These are phyloP conservation scores for Aspergillus aculeatus DNA, from an alignment of 2,329 filamentous ascomycete genomes.

Conservation along the genomic window DNA sequence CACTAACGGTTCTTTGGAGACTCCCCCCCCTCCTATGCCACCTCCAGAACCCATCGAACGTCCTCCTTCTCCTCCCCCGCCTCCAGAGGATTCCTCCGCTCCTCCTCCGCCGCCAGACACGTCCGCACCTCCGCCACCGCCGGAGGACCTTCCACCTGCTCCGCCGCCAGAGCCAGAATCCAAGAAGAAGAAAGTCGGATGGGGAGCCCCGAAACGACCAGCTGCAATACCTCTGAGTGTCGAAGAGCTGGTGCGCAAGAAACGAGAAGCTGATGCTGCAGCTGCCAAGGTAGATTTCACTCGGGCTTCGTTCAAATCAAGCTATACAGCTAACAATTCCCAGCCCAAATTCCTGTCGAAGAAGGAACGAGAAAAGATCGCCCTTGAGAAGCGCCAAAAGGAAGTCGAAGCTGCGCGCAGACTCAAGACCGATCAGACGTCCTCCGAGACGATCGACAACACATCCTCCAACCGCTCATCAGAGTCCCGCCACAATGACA, in stretches of 20 bases:
- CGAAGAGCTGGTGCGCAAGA: conserved; percentile 80
- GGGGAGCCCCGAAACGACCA: conserved; percentile 44
- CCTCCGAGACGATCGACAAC: conserved; percentile 24
- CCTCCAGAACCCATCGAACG: conserved; percentile 39
- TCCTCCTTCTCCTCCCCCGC: conserved; percentile 42
- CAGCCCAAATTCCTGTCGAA: conserved; percentile 82
- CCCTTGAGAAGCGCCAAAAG: conserved; percentile 72
- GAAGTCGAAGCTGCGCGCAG: conserved; percentile 65
- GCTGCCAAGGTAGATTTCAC: conserved; percentile 64
- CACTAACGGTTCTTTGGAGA: conserved; percentile 27
- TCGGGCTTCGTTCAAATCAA: neutral
- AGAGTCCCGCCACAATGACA: conserved; percentile 25
- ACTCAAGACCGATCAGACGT: conserved; percentile 42
- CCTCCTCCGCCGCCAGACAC: conserved; percentile 45
- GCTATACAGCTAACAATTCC: conserved; percentile 4
- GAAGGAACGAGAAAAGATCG: conserved; percentile 75
- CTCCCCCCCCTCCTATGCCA: conserved; percentile 28
- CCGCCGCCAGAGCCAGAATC: conserved; percentile 47
- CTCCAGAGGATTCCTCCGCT: conserved; percentile 36
- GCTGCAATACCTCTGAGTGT: conserved; percentile 65
- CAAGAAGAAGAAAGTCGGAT: conserved; percentile 57
- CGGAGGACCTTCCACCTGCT: conserved; percentile 33
- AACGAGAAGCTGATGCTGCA: conserved; percentile 80
- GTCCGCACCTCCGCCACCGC: conserved; percentile 42
- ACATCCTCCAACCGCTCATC: conserved; percentile 18